phyloP scores from a whole-genome alignment of 768 basidiomycete genomes.

The Tulasnella sp. region DNA sequence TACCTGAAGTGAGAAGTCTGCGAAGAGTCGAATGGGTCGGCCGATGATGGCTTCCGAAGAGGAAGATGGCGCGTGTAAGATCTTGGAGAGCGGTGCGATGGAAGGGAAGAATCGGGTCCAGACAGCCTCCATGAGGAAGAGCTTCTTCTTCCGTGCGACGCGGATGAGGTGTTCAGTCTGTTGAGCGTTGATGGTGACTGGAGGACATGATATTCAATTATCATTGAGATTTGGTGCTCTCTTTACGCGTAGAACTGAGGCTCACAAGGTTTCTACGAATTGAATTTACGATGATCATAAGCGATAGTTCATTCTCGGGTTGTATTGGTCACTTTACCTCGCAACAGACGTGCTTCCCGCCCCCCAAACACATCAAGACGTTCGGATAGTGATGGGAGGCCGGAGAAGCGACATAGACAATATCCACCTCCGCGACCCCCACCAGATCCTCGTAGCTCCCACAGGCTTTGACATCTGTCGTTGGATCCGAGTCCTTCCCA shows the following conservation, averaged over 20 bases:
- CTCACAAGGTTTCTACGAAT: conserved; percentile 17
- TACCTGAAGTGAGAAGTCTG: conserved; percentile 18
- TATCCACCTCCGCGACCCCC: conserved; percentile 19
- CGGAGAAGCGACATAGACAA: conserved; percentile 21
- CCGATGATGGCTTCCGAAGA: conserved; percentile 13
- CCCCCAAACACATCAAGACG: conserved; percentile 16
- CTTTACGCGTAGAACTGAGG: neutral
- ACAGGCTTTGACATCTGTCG: conserved; percentile 17
- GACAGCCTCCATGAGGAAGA: conserved; percentile 20
- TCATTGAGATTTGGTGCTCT: neutral
- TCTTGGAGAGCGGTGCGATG: conserved; percentile 3
- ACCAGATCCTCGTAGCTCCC: conserved; percentile 20
- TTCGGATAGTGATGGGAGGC: conserved; percentile 20
- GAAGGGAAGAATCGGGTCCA: conserved; percentile 23
- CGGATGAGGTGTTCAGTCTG: conserved; percentile 17
- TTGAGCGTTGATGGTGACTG: conserved; percentile 21
- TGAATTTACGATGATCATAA: neutral
- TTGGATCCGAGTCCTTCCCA: no score
- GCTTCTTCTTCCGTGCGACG: conserved; percentile 14
- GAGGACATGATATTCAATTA: neutral
- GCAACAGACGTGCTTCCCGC: conserved; percentile 21
- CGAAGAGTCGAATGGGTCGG: conserved; percentile 15
- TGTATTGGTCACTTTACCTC: conserved; percentile 12
- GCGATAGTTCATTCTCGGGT: neutral
- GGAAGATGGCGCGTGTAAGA: conserved; percentile 9